Evolutionary conservation across 78 protist genomes (phyloP), one percentile per base, ranked within the genome.

Genomic region (Polysphondylium violaceum): DNA sequence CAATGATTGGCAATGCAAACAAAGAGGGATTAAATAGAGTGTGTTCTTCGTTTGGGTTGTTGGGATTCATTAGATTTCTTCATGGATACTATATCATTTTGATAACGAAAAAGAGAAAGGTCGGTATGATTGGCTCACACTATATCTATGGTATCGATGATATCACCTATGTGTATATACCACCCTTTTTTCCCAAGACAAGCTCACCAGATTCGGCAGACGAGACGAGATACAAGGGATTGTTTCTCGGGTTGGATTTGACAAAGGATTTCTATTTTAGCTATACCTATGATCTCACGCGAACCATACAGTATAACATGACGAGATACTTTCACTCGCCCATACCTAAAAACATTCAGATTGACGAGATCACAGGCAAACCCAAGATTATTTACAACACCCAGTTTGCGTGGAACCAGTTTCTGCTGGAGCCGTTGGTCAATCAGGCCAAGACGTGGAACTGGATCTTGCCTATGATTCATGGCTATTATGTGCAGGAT

Each of bases 231-330:
- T 96, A 96, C 55, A 43, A 77, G n/a, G 92, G 78, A 12, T 23
- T 93, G 31, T 93, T 97, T 65, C 43, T 60, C 0, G 58, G 64
- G 12, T 56, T 97, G n/a, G 98, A 98, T 55, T 56, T 96, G 50
- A 74, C 92, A 31, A 43, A 71, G 23, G 96, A 97, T 86, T 98
- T 97, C 36, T 98, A 69, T 95, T 98, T 91, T 71, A 67, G 94
- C 29, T 87, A 97, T 90, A 94, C 98, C 14, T 97, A 97, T 92
- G 98, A 98, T 85, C 81, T 98, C 19, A 92, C 99, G 0, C 50
- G 83, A 50, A 56, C 96, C 4, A 74, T 96, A n/a, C 98, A 96
- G 76, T 85, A 23, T 74, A 93, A 94, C 61, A 88, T 89, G 94
- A 75, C 60, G 27, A 35, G 78, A 16, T 72, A 59, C 27, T 78